phyloP scores from a whole-genome alignment of 2,329 filamentous ascomycete species.

The Fusarium cyanostomum region DNA sequence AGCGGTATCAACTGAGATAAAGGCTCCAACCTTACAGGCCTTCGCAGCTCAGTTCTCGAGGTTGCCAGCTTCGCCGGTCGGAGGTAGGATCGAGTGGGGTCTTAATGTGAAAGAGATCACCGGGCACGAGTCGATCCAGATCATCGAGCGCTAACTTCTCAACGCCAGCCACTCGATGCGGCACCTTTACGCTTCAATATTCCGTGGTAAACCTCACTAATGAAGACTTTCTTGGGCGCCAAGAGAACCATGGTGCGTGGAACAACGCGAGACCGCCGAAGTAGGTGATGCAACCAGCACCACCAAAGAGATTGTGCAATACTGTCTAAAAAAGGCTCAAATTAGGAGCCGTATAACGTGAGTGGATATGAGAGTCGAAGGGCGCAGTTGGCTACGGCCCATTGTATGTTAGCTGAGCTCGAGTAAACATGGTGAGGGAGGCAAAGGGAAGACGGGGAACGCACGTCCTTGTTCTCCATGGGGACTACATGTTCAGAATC shows the following conservation, averaged over 20 bases:
- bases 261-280: neutral
- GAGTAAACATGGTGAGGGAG: no score
- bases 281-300: neutral
- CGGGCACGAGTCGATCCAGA: neutral
- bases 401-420: no score
- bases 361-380: neutral
- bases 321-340: neutral
- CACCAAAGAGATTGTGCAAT: neutral
- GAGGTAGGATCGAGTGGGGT: neutral
- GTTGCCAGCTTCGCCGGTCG: neutral
- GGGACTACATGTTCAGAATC: neutral
- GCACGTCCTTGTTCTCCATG: neutral
- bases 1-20: conserved; percentile 84
- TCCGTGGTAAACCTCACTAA: neutral
- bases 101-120: neutral
- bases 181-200: neutral
- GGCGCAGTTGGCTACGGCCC: neutral
- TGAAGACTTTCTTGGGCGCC: neutral
- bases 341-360: neutral
- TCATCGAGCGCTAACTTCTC: neutral
- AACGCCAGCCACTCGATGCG: neutral
- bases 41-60: neutral
- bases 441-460: no score
- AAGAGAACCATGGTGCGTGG: neutral
- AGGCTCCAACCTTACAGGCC: conserved; percentile 63